A percentile compares a stretch with the other conserved stretches of the same genome.
These are phyloP conservation scores for Thozetella sp. DNA, from an alignment of 495 filamentous ascomycete species.

Conservation along the genomic window DNA sequence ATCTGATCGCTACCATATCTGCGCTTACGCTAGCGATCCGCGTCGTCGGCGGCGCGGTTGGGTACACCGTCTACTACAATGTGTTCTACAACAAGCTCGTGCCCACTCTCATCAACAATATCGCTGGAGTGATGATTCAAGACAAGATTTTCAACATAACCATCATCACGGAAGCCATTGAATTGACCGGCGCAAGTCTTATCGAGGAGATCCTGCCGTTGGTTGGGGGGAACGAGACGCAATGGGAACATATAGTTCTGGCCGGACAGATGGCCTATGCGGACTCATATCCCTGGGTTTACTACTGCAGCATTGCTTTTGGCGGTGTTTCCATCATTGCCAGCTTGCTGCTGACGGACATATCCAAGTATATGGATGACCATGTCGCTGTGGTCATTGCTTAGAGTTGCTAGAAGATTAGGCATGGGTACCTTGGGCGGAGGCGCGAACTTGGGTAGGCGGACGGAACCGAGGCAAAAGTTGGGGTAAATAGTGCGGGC, in stretches of 20 bases:
- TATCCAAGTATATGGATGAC: conserved; percentile 68
- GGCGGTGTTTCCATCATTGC: conserved; percentile 64
- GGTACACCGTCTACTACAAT: conserved; percentile 78
- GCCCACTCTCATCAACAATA: conserved; percentile 48
- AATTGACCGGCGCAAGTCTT: conserved; percentile 58
- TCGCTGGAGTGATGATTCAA: conserved; percentile 54
- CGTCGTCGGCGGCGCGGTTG: conserved; percentile 70
- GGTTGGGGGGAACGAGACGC: conserved; percentile 59
- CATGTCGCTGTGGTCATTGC: conserved; percentile 66
- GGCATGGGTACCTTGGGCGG: neutral
- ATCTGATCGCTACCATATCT: conserved; percentile 73
- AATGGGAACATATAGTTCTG: conserved; percentile 57
- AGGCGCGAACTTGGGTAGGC: too few relatives aligned
- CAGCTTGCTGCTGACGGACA: conserved; percentile 64
- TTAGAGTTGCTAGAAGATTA: neutral
- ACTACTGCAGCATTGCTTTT: conserved; percentile 70
- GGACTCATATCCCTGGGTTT: conserved; percentile 67
- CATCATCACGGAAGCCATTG: conserved; percentile 48
- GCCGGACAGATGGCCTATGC: conserved; percentile 67
- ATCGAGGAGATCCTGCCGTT: conserved; percentile 52
- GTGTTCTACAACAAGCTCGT: conserved; percentile 69
- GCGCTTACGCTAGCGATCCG: conserved; percentile 75
- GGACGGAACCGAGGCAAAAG: too few relatives aligned
- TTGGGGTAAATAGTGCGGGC: too few relatives aligned
- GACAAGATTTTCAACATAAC: conserved; percentile 53